A percentile compares a stretch with the other conserved stretches of the same genome.
These are phyloP conservation scores for Bruguiera gymnorhiza DNA, from an alignment of 345 rosid species.

Conservation along the genomic window DNA sequence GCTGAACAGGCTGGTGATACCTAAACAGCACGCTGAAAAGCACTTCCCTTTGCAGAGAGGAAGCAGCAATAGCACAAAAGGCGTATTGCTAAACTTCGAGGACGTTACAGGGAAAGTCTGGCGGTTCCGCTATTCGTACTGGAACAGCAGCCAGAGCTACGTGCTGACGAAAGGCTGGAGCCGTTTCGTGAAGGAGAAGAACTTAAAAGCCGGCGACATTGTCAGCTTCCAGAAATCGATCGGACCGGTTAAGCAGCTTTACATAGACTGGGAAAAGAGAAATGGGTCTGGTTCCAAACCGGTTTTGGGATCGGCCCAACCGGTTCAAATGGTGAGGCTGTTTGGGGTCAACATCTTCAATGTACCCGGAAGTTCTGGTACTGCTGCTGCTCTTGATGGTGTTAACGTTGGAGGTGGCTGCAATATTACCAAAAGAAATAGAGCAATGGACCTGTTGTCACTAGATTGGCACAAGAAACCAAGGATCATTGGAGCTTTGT, in stretches of 20 bases:
- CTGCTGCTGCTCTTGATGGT: background rate
- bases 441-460: constrained; percentile 55
- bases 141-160: constrained; percentile 95
- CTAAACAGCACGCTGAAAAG: constrained; percentile 79
- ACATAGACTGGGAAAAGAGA: constrained; percentile 53
- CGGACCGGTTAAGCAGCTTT: constrained; percentile 64
- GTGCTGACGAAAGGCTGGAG: constrained; percentile 97
- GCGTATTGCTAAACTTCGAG: constrained; percentile 59
- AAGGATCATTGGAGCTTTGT: constrained; percentile 64
- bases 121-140: constrained; percentile 92
- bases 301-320: constrained; percentile 19
- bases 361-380: constrained; percentile 14
- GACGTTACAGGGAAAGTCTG: constrained; percentile 72
- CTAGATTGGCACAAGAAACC: constrained; percentile 67
- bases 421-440: constrained; percentile 50
- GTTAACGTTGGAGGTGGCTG: constrained; percentile 22
- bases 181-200: constrained; percentile 84
- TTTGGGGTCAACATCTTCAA: constrained; percentile 84
- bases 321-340: constrained; percentile 57
- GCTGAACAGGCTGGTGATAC: constrained; percentile 89
- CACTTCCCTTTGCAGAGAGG: constrained; percentile 27
- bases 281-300: constrained; percentile 11
- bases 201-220: constrained; percentile 69
- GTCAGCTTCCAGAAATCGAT: constrained; percentile 78
- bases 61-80: constrained; percentile 35